Percentiles rank a stretch among this genome's conserved stretches.
These are phyloP conservation scores for Grosmannia serpens DNA, from an alignment of 2,329 filamentous ascomycete genomes.

Conservation along the genomic window DNA sequence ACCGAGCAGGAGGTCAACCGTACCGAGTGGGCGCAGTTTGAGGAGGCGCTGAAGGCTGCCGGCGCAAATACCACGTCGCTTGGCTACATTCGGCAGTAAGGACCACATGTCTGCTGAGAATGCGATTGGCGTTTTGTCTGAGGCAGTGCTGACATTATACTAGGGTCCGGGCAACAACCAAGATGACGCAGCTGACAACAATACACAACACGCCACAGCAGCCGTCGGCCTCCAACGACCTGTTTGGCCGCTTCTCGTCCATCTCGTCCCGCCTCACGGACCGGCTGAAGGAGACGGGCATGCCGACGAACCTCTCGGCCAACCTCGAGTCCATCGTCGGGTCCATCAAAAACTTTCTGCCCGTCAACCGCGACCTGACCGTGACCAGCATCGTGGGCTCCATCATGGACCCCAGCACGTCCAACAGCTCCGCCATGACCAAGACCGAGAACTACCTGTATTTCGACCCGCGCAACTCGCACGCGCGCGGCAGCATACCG, in stretches of 20 bases:
- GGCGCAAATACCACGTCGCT: constrained; percentile 69
- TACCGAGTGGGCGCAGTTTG: constrained; percentile 73
- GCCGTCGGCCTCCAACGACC: constrained; percentile 51
- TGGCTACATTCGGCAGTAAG: constrained; percentile 75
- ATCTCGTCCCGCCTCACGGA: constrained; percentile 88
- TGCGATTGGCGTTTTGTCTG: not conserved
- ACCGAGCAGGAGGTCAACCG: constrained; percentile 81
- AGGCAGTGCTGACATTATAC: not conserved
- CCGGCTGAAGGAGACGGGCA: constrained; percentile 79
- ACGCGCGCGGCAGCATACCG: constrained; percentile 84
- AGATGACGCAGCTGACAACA: constrained; percentile 96
- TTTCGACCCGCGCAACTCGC: constrained; percentile 89
- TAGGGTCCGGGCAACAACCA: constrained; percentile 54
- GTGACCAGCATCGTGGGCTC: constrained; percentile 97
- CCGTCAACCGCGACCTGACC: constrained; percentile 87
- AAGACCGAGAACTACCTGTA: constrained; percentile 97
- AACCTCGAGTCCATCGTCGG: constrained; percentile 94
- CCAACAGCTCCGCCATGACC: constrained; percentile 81
- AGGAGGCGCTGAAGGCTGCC: constrained; percentile 65
- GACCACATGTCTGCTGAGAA: constrained; percentile 8
- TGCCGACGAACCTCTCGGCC: constrained; percentile 54
- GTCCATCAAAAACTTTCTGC: constrained; percentile 96
- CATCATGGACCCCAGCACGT: constrained; percentile 89
- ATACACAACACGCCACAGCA: constrained; percentile 61
- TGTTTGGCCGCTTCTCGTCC: constrained; percentile 89